A percentile compares a stretch with the other conserved stretches of the same genome.
Conservation (phyloP, 2,329 filamentous ascomycete genomes). For the Xylariaceae sp. region DNA sequence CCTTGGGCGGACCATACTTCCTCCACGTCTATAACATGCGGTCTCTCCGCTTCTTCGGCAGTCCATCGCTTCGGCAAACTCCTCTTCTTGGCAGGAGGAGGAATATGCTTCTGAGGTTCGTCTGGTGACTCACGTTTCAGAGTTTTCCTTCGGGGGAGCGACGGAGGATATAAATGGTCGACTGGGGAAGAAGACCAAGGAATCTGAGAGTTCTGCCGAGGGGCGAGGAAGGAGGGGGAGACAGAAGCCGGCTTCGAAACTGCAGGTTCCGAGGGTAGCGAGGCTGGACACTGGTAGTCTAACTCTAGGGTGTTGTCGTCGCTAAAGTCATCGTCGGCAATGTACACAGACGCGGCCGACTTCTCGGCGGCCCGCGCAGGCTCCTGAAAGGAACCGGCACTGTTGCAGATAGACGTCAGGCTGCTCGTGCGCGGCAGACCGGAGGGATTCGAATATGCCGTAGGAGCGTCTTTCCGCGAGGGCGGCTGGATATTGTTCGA, state of each 20-base stretch:
- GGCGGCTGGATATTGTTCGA: conserved; percentile 26
- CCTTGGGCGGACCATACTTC: no score
- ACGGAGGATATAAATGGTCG: conserved; percentile 37
- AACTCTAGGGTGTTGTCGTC: conserved; percentile 72
- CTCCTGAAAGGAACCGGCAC: conserved; percentile 42
- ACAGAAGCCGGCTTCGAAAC: conserved; percentile 15
- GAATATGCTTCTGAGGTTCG: conserved; percentile 16
- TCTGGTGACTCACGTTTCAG: conserved; percentile 37
- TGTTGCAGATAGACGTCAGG: conserved; percentile 35
- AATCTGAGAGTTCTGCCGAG: conserved; percentile 30
- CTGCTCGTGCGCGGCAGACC: conserved; percentile 17
- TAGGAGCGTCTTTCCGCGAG: conserved; percentile 1
- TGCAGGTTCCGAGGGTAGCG: conserved; percentile 33
- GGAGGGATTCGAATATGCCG: conserved; percentile 8
- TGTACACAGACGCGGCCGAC: conserved; percentile 40
- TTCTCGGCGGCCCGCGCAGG: conserved; percentile 21
- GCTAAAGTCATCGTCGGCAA: conserved; percentile 78
- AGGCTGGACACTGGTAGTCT: conserved; percentile 54
- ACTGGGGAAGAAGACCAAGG: conserved; percentile 67
- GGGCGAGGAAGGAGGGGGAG: conserved; percentile 8
- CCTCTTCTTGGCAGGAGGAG: conserved; percentile 48
- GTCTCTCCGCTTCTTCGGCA: conserved; percentile 15
- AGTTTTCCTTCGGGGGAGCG: conserved; percentile 17
- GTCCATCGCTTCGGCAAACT: conserved; percentile 50
- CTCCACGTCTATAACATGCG: no score